Base-by-base conservation (phyloP, 768 basidiomycete genomes). In the Boletellus emodensis region DNA sequence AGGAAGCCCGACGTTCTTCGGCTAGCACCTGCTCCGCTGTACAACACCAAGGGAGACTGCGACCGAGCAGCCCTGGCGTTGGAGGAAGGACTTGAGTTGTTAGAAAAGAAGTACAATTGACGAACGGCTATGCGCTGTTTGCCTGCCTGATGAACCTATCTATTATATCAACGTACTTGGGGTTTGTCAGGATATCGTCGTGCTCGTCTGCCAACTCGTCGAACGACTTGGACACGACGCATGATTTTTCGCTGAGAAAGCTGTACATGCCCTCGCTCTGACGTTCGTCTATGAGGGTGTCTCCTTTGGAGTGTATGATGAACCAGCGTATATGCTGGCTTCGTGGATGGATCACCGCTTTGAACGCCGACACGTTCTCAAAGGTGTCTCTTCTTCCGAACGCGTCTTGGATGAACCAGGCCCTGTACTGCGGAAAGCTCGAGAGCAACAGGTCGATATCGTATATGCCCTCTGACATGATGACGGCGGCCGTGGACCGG, bases 1-100 rank as follows among this genome's bases (percentile, higher is more conserved):
- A 75, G 96, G 61, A 73, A 84, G 61, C 95, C 96, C 24, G 87
- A 92, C 62, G 91, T 98, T 44, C 94, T 99, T 59, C 80, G 96
- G 10, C 71, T 98, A 40, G 81, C 92, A 54, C 94, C 94, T 41
- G 77, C 78, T 14, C 87, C 94, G 32, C 71, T 98, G 64, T 99
- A 97, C 69, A 96, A 87, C 65, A 85, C 85, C 12, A 74, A 83
- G 58, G 70, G 73, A 57, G 96, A 99, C 58, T 87, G 87, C 53
- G 78, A 87, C 59, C 71, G 75, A 47, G 90, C 85, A 11, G 90
- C 79, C 13, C 66, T 67, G 52, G 79, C 76, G 51, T 63, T 97
- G 22, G 84, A 92, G 45, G 72, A 79, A 48, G 82, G 74, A 11
- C 70, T 89, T 44, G 69, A 71, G n/a, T 49, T 30, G 48, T 58